Base-by-base conservation (phyloP, 2,329 filamentous ascomycete genomes). In the Cercospora zeina region DNA sequence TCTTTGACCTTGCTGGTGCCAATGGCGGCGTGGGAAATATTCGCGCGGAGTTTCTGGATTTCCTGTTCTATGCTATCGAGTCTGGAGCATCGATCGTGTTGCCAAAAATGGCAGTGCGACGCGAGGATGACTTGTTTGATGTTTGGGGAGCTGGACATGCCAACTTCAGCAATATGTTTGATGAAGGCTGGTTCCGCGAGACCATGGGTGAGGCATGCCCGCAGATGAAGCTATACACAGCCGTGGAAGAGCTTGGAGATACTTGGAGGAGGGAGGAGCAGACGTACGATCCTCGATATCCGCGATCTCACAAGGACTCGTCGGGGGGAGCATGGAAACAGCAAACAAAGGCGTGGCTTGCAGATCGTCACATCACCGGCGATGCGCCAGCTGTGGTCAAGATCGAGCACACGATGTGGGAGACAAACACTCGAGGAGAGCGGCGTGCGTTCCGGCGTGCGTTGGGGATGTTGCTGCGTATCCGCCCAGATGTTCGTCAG, bases 61-160 rank as follows among this genome's bases (percentile, higher is more conserved):
- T 79, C 66, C 69, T 82, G 13, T 75, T 78, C 42, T 76, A 79
- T 57, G 78, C 78, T n/a, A 81, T 81, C 27, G 77, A 80, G 70
- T 76, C 77, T 54, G 80, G 79, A 63, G 79, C 79, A 77, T 59
- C 61, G 3, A 61, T 64, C 16, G 14, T 64, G 11, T 24, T 64
- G 16, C 62, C 62, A 8, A 30, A 49, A 8, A 64, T 61, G 50
- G 62, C 62, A 16, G 31, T 53, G 11, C 59, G 62, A 13, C 51
- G 37, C 7, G 51, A 58, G 11, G 62, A 59, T 16, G 10, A 62
- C 6, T 45, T 62, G 31, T 45, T 24, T 14, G 55, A 62, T 51
- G 36, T 62, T 9, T 37, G 27, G 58, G 54, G 58, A 24, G 62
- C 19, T 45, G 59, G 45, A 1, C 4, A 24, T 19, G 59, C 47